phyloP scores from a whole-genome alignment of 345 rosid genomes.

The Camelina neglecta region DNA sequence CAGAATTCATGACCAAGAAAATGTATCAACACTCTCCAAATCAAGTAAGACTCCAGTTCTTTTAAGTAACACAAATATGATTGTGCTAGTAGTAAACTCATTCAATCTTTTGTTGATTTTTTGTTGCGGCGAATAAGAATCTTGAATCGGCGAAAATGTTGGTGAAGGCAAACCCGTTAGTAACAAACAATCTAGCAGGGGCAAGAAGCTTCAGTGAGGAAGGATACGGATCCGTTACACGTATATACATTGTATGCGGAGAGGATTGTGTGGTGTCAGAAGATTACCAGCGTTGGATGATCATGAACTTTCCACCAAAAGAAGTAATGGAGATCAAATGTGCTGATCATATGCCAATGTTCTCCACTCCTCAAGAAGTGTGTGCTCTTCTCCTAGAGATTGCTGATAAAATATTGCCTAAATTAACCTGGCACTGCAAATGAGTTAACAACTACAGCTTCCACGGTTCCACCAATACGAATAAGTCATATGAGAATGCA shows the following conservation, averaged over 20 bases:
- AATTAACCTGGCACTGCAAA: too few species aligned
- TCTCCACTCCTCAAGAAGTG: constrained; percentile 41
- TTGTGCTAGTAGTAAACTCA: not conserved
- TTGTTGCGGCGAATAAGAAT: constrained; percentile 29
- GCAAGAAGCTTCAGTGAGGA: constrained; percentile 32
- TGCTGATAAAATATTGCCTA: not conserved
- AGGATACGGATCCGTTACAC: constrained; percentile 31
- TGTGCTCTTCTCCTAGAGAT: constrained; percentile 23
- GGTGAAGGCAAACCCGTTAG: constrained; percentile 42
- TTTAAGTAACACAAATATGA: not conserved
- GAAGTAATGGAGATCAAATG: constrained; percentile 43
- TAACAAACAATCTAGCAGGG: constrained; percentile 38
- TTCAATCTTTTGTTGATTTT: not conserved
- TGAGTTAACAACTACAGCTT: too few species aligned
- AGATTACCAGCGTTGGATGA: constrained; percentile 49
- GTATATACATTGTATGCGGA: constrained; percentile 39
- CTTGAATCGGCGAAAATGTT: constrained; percentile 43
- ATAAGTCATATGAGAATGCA: too few species aligned
- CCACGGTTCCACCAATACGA: too few species aligned
- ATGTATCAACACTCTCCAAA: constrained; percentile 14
- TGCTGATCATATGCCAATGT: constrained; percentile 51
- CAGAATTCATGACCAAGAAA: not conserved
- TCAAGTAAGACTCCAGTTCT: not conserved
- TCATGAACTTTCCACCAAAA: constrained; percentile 28
- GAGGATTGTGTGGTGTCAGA: constrained; percentile 14